A percentile compares a stretch with the other conserved stretches of the same genome.
phyloP scores from a whole-genome alignment of 2,329 filamentous ascomycete genomes.

The Cadophora sp. region DNA sequence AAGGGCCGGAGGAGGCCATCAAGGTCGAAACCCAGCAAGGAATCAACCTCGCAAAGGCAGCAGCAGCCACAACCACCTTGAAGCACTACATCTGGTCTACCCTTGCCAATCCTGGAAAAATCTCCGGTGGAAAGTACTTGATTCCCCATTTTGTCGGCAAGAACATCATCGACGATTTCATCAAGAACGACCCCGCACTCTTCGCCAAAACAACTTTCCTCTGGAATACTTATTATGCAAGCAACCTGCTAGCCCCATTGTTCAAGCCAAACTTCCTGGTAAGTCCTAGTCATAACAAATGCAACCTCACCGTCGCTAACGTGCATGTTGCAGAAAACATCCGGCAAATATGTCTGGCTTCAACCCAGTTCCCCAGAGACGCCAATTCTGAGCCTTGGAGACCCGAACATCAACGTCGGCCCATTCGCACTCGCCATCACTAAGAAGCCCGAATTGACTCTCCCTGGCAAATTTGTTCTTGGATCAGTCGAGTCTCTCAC shows the following conservation, averaged over 20 bases:
- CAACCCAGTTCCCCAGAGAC: slow-evolving; percentile 38
- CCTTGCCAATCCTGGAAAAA: slow-evolving; percentile 46
- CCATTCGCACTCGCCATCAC: slow-evolving; percentile 46
- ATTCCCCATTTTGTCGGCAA: slow-evolving; percentile 49
- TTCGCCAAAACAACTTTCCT: slow-evolving; percentile 51
- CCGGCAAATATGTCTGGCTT: slow-evolving; percentile 45
- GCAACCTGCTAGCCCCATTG: slow-evolving; percentile 44
- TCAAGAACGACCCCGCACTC: slow-evolving; percentile 45
- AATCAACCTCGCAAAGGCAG: slow-evolving; percentile 53
- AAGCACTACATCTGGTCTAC: slow-evolving; percentile 54
- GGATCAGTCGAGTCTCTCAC: slow-evolving; percentile 40
- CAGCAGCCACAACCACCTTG: slow-evolving; percentile 49
- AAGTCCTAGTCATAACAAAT: slow-evolving; percentile 2
- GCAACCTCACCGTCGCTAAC: no score
- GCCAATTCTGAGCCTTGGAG: slow-evolving; percentile 44
- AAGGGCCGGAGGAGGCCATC: slow-evolving; percentile 46
- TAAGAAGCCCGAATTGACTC: slow-evolving; percentile 43
- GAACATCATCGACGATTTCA: slow-evolving; percentile 45
- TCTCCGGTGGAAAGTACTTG: slow-evolving; percentile 47
- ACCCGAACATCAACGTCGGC: slow-evolving; percentile 45
- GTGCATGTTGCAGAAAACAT: slow-evolving; percentile 29
- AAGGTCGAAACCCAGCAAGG: slow-evolving; percentile 51
- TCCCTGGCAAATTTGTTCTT: slow-evolving; percentile 43
- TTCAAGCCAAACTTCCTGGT: slow-evolving; percentile 41
- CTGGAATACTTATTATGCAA: slow-evolving; percentile 48